Evolutionary conservation across 164 flowering plant genomes (phyloP).

Genomic region (Magnolia kwangsiensis): DNA sequence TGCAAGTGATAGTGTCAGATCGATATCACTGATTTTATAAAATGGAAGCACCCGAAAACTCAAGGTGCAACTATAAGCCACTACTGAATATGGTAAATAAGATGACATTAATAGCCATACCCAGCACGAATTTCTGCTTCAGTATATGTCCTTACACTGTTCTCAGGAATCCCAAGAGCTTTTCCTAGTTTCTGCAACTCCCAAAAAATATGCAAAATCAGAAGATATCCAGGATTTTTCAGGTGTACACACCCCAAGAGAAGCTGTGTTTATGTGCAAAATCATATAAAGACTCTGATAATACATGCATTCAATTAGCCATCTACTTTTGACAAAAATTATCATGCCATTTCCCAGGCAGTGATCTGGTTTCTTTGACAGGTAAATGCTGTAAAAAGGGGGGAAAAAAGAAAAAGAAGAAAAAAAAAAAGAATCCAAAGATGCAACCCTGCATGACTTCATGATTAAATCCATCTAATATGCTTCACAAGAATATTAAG

Average conservation of each 20-base stretch:
- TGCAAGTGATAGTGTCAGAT: slow-evolving; percentile 10
- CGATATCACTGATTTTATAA: neutral
- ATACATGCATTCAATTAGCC: too few species aligned
- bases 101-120: slow-evolving; percentile 32
- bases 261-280: too few species aligned
- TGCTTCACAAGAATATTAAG: too few species aligned
- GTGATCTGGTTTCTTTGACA: neutral
- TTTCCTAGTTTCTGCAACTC: slow-evolving; percentile 68
- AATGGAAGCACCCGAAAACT: neutral
- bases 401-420: too few species aligned
- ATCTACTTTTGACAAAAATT: neutral
- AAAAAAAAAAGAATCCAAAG: too few species aligned
- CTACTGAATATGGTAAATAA: neutral
- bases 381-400: too few species aligned
- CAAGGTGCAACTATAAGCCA: neutral
- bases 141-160: slow-evolving; percentile 75
- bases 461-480: too few species aligned
- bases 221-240: neutral
- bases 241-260: neutral
- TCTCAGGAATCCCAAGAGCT: slow-evolving; percentile 86
- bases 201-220: neutral
- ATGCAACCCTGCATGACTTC: too few species aligned
- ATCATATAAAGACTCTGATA: neutral
- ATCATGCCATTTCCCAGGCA: neutral
- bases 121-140: slow-evolving; percentile 99